A percentile compares a stretch with the other conserved stretches of the same genome.
phyloP scores from a whole-genome alignment of 2,329 filamentous ascomycete genomes.

The Venturia aucupariae region DNA sequence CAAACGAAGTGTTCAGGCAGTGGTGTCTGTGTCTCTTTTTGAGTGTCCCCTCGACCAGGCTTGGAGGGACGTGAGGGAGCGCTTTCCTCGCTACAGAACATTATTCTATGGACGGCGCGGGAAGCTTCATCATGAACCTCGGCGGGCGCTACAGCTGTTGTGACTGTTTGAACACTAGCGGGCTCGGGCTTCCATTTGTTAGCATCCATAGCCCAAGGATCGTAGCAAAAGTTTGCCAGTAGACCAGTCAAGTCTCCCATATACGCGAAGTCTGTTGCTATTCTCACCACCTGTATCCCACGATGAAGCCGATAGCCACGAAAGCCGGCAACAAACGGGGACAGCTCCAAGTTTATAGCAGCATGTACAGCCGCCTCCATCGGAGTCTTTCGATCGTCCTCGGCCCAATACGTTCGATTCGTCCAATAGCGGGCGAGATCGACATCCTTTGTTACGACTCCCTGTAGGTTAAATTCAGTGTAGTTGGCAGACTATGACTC shows the following conservation, averaged over 20 bases:
- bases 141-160: background rate
- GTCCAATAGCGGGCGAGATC: background rate
- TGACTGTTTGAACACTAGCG: background rate
- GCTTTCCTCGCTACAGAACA: no score
- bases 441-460: background rate
- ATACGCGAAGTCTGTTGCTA: background rate
- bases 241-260: background rate
- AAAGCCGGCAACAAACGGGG: background rate
- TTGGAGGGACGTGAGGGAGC: no score
- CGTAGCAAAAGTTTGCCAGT: background rate
- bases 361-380: background rate
- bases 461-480: background rate
- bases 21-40: background rate
- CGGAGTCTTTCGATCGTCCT: background rate
- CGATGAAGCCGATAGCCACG: background rate
- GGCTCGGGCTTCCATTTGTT: background rate
- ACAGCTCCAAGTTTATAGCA: background rate
- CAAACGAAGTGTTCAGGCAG: background rate
- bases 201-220: background rate
- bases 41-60: background rate
- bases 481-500: background rate
- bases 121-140: no score
- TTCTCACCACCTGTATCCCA: background rate
- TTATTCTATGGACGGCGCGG: no score
- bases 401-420: background rate